Percentiles rank a stretch among this genome's conserved stretches.
Evolutionary conservation across 2,329 filamentous ascomycete species (phyloP).

Genomic region (Paecilomyces sp.): DNA sequence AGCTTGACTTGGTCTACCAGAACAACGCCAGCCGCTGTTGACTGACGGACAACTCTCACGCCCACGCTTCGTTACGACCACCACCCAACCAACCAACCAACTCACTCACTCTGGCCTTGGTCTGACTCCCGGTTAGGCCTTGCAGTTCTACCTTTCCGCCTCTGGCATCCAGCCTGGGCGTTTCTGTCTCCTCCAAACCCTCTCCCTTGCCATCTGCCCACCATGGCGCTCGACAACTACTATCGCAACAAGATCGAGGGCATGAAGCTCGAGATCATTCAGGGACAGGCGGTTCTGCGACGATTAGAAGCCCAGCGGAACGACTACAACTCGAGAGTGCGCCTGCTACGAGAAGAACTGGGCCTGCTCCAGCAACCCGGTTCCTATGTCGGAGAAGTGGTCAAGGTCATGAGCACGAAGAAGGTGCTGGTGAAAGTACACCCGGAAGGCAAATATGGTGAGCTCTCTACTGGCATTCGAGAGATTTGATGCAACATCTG

Average conservation of each 20-base stretch:
- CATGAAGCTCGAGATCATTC: constrained; percentile 99
- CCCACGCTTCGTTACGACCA: neutral
- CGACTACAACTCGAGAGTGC: constrained; percentile 97
- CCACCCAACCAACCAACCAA: neutral
- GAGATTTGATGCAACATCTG: constrained; percentile 2
- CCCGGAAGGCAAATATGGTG: constrained; percentile 99
- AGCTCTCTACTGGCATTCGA: constrained; percentile 21
- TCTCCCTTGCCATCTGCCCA: constrained; percentile 35
- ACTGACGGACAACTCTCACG: neutral
- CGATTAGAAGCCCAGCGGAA: constrained; percentile 96
- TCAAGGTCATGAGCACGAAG: constrained; percentile 99
- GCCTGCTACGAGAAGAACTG: constrained; percentile 88
- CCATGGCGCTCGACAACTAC: constrained; percentile 98
- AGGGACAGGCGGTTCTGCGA: constrained; percentile 90
- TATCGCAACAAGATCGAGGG: constrained; percentile 99
- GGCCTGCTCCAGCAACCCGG: constrained; percentile 94
- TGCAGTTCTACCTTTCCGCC: neutral
- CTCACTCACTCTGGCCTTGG: neutral
- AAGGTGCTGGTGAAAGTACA: constrained; percentile 99
- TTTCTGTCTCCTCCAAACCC: neutral
- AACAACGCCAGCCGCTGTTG: neutral
- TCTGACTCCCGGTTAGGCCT: neutral
- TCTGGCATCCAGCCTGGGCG: neutral
- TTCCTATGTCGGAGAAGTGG: constrained; percentile 98
- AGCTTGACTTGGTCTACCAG: neutral